Evolutionary conservation across 805 yeast species (phyloP).

Genomic region (Saccharomyces jurei): DNA sequence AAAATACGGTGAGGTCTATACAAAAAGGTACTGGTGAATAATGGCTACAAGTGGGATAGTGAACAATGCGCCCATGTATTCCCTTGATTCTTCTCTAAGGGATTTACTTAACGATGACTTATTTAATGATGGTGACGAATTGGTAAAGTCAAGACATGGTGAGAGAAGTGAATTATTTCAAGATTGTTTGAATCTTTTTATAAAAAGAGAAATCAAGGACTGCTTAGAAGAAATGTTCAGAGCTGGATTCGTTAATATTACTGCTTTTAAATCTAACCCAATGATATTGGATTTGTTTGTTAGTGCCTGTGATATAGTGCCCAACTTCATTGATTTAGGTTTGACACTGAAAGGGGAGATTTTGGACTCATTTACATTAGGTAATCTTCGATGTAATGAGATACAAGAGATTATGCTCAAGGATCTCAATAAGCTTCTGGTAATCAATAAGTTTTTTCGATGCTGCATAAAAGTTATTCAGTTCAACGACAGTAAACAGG

Average conservation of each 20-base stretch:
- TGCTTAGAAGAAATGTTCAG: constrained; percentile 18
- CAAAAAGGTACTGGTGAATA: background rate
- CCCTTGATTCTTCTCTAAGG: background rate
- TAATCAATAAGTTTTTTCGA: constrained; percentile 6
- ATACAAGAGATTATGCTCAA: background rate
- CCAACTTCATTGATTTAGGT: constrained; percentile 10
- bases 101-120: background rate
- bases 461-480: constrained; percentile 7
- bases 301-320: constrained; percentile 11
- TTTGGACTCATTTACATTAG: constrained; percentile 4
- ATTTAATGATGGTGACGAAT: background rate
- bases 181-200: constrained; percentile 15
- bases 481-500: background rate
- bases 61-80: background rate
- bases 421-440: constrained; percentile 1
- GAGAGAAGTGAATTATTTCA: constrained; percentile 4
- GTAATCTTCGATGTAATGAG: background rate
- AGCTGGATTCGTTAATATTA: constrained; percentile 8
- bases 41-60: background rate
- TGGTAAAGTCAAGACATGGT: background rate
- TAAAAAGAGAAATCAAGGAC: constrained; percentile 15
- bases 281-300: constrained; percentile 12
- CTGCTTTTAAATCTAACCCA: constrained; percentile 1
- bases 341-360: constrained; percentile 5
- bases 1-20: background rate